Evolutionary conservation across 176 grass and related monocot species (phyloP).

Genomic region (Eremochloa ophiuroides): DNA sequence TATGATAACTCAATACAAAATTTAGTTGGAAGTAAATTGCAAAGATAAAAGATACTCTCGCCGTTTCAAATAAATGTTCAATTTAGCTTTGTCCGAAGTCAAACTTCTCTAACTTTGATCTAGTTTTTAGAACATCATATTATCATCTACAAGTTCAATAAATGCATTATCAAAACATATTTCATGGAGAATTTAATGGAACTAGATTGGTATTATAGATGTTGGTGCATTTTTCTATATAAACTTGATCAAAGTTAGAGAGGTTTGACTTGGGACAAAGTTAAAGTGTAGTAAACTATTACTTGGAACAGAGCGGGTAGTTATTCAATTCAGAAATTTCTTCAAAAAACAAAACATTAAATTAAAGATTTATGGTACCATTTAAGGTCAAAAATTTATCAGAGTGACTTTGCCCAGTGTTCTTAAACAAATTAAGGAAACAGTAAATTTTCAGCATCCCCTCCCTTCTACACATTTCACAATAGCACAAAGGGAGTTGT

Average conservation of each 20-base stretch:
- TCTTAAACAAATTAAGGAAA: background rate
- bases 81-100: background rate
- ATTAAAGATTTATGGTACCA: background rate
- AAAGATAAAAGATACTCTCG: background rate
- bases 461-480: background rate
- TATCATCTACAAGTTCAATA: background rate
- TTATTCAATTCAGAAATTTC: background rate
- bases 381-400: background rate
- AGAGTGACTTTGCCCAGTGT: background rate
- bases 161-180: background rate
- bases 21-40: background rate
- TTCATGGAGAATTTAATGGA: background rate
- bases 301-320: background rate
- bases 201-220: background rate
- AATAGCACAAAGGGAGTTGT: background rate
- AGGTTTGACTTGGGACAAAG: background rate
- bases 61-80: background rate
- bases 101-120: background rate
- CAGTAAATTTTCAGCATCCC: background rate
- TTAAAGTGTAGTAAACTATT: background rate
- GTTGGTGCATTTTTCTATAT: background rate
- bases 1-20: background rate
- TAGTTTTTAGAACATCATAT: background rate
- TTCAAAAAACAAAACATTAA: background rate
- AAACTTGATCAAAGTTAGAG: background rate